Evolutionary conservation across 2,329 filamentous ascomycete genomes (phyloP), one percentile per base, ranked within the genome.

Genomic region (Thermothelomyces thermophilus): DNA sequence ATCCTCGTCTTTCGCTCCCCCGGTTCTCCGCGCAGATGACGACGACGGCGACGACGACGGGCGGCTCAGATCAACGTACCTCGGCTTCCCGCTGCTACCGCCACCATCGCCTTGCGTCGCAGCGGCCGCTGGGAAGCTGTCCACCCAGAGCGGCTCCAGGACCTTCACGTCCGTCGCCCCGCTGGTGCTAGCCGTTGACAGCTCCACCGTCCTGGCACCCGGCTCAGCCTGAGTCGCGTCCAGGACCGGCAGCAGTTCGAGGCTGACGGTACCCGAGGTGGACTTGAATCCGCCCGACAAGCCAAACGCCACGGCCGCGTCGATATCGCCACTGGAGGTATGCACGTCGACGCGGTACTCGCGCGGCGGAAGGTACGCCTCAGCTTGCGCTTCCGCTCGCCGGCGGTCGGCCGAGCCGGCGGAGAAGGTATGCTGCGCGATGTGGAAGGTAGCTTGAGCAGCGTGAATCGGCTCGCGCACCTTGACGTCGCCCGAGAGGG

Each of bases 281-380:
- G 70, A 70, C 30, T 60, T 57, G 31, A 76, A 58, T 6, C 56
- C 58, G 2, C 66, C 66, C 1, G 52, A 50, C 0, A 66, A 64
- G 16, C 68, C 67, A 45, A 73, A 70, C 3, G 72, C 71, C 7
- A 74, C 52, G 1, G 65, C 57, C 9, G 66, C 71, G 3, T 55
- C 55, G n/a, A 79, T 64, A 3, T 58, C 53, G 7, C 76, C 76
- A 0, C 74, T 75, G 0, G 63, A 66, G 3, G 72, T 72, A n/a
- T 64, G 57, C 10, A 77, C 52, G 26, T 69, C 63, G 14, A 76
- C 67, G 3, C 66, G 57, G 58, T 77, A 78, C 53, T 79, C 70
- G 6, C 75, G 69, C 1, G 64, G 61, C 2, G 75, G 74, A 7
- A 77, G 58, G 11, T 54, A 41, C 2, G 45, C 50, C 11, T 47